Percentiles rank a stretch among this genome's conserved stretches.
Conservation (phyloP, 805 yeast genomes). For the Nakazawaea ernobii region DNA sequence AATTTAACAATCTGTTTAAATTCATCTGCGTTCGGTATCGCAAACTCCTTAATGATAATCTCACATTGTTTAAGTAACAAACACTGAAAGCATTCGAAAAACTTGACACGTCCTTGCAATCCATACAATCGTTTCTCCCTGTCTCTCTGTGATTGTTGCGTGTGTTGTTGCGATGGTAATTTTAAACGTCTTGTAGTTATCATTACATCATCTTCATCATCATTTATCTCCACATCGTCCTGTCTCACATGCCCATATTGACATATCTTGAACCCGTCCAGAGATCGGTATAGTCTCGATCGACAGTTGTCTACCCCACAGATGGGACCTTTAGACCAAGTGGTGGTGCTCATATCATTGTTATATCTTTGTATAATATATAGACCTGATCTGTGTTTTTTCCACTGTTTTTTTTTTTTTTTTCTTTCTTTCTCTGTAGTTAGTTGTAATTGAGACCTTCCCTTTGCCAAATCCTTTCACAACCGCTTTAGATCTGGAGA, state of each 20-base stretch:
- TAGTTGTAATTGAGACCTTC: too few relatives aligned
- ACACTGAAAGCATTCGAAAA: constrained; percentile 41
- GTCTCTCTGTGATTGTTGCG: constrained; percentile 20
- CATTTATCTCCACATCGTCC: constrained; percentile 72
- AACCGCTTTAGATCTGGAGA: too few relatives aligned
- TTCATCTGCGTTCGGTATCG: not conserved
- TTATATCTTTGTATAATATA: too few relatives aligned
- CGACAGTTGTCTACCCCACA: constrained; percentile 92
- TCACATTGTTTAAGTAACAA: constrained; percentile 2
- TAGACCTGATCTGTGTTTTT: too few relatives aligned
- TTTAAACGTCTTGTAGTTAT: constrained; percentile 51
- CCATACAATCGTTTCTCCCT: constrained; percentile 36
- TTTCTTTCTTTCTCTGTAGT: too few relatives aligned
- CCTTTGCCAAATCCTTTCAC: too few relatives aligned
- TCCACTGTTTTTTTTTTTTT: too few relatives aligned
- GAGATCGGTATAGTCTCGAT: constrained; percentile 62
- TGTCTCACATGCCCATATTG: constrained; percentile 88
- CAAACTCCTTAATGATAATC: not conserved
- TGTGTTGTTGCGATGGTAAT: constrained; percentile 32
- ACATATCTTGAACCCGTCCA: constrained; percentile 79
- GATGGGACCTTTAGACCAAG: constrained; percentile 66
- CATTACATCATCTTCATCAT: constrained; percentile 65
- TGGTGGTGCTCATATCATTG: constrained; percentile 15
- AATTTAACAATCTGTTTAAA: not conserved
- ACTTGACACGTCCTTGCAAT: constrained; percentile 35